These are phyloP conservation scores for Podila minutissima DNA, from an alignment of 192 early-diverging fungal genomes.

Conservation along the genomic window DNA sequence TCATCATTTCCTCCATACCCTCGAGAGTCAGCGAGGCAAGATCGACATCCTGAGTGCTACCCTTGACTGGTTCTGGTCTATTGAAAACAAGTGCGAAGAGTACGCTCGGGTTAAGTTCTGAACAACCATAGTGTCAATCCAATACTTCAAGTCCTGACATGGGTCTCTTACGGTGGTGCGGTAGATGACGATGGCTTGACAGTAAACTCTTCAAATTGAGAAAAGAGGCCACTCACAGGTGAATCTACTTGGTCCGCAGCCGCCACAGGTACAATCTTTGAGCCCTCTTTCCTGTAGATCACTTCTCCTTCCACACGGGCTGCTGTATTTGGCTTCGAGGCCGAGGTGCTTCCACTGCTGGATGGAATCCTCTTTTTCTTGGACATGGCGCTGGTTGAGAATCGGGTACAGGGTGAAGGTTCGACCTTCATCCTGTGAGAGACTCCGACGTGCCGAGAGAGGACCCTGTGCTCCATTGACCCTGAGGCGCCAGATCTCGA, in stretches of 20 bases:
- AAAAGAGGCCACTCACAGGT: conserved; percentile 34
- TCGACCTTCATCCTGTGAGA: background rate
- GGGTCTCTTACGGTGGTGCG: conserved; percentile 10
- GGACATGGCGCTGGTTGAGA: conserved; percentile 4
- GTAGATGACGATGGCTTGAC: conserved; percentile 14
- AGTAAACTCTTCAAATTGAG: conserved; percentile 20
- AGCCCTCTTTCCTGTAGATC: conserved; percentile 30
- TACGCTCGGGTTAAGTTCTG: background rate
- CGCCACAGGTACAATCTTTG: conserved; percentile 36
- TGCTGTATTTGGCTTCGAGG: background rate
- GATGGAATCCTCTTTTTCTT: background rate
- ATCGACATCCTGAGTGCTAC: conserved; percentile 7
- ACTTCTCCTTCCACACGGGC: conserved; percentile 24
- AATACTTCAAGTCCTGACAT: background rate
- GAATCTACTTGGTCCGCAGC: background rate
- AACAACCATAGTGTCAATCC: background rate
- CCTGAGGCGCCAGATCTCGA: background rate
- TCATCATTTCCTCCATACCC: conserved; percentile 3
- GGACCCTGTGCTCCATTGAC: background rate
- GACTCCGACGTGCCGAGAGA: background rate
- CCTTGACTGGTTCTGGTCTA: background rate
- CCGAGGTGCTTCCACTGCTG: background rate
- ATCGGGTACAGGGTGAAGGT: background rate
- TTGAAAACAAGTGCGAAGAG: background rate
- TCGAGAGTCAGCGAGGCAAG: conserved; percentile 18